These are phyloP conservation scores for Mucor indicus DNA, from an alignment of 371 early-diverging fungal genomes.

Conservation along the genomic window DNA sequence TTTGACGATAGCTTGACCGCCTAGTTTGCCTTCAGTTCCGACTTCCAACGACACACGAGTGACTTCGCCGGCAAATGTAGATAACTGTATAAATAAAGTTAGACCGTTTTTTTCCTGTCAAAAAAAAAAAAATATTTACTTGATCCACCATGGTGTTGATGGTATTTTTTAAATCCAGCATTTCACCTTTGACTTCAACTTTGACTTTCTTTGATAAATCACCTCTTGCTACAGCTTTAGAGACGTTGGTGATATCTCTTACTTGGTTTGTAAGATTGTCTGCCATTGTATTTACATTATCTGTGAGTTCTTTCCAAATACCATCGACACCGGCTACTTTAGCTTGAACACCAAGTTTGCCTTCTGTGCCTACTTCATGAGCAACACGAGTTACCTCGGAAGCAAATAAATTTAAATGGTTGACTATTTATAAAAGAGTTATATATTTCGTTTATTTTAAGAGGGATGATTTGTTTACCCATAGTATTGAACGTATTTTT, in stretches of 20 bases:
- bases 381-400: slow-evolving; percentile 55
- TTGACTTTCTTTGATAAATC: slow-evolving; percentile 55
- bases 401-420: slow-evolving; percentile 47
- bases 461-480: slow-evolving; percentile 48
- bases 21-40: slow-evolving; percentile 49
- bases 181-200: slow-evolving; percentile 58
- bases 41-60: slow-evolving; percentile 46
- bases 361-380: slow-evolving; percentile 55
- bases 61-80: slow-evolving; percentile 59
- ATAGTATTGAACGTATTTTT: slow-evolving; percentile 72
- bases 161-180: slow-evolving; percentile 57
- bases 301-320: slow-evolving; percentile 65
- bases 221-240: slow-evolving; percentile 55
- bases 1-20: slow-evolving; percentile 54
- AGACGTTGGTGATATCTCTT: slow-evolving; percentile 55
- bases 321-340: slow-evolving; percentile 54
- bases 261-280: slow-evolving; percentile 59
- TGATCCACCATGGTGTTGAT: slow-evolving; percentile 68
- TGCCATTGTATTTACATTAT: slow-evolving; percentile 61
- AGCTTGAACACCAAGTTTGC: slow-evolving; percentile 46
- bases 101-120: too few species aligned
- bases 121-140: too few species aligned
- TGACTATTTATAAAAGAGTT: too few species aligned
- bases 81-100: slow-evolving; percentile 16
- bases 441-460: neutral